Base-by-base conservation (phyloP, 345 rosid genomes). In the Salix purpurea region DNA sequence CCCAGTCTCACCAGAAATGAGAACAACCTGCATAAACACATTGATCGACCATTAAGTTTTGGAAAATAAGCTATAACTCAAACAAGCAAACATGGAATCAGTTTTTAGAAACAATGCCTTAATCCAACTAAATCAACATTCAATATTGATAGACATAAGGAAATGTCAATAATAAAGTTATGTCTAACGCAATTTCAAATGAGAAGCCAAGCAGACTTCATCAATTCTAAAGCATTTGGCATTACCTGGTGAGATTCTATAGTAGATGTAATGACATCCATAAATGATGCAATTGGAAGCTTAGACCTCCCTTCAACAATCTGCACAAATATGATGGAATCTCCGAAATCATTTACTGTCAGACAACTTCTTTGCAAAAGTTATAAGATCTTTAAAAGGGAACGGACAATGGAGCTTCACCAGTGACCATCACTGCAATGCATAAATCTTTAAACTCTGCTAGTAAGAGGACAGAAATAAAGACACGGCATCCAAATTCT, bases 211-310 rank as follows among this genome's bases (percentile, higher is more conserved):
- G 26, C 62, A 75, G 65, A 74, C 7, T n/a, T 72, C 48, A 39
- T 61, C 30, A 34, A 71, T 74, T 70, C 36, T 42, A 80, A 74
- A 23, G 56, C 30, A 19, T 23, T 75, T 74, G 48, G 52, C 58
- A 75, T 74, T 77, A 92, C 99, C 97, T 91, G 97, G 83, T 91
- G 84, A 78, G 91, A 89, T 76, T 89, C 93, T 30, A 91, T 78
- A 37, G 94, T 82, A 48, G 98, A 90, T 76, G 91, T 88, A 77
- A 95, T 93, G 81, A 73, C 85, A 67, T 89, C 91, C 88, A 77
- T 83, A 80, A 87, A 90, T 37, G 93, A 87, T 71, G 94, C 84
- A 78, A 95, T 95, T 75, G 99, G 99, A 71, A 95, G 97, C 87
- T 81, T 91, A 74, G 84, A 86, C 82, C 93, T 90, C 78, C 67